These are phyloP conservation scores for Cyanophora paradoxa DNA, from an alignment of 78 protist species.

Conservation along the genomic window DNA sequence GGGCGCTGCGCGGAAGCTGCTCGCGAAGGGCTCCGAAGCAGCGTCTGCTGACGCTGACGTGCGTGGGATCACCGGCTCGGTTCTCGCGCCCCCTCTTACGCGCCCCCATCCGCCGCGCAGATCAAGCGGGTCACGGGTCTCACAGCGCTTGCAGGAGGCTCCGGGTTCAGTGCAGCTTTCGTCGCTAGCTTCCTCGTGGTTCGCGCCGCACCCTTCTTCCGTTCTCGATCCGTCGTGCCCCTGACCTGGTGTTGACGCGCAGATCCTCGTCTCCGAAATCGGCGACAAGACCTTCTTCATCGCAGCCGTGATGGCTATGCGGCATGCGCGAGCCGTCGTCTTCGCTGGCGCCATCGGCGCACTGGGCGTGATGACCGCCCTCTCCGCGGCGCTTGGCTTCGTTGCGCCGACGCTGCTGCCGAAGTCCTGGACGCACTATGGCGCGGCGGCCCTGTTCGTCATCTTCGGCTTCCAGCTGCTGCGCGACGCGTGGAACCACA, in stretches of 20 bases:
- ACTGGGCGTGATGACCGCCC: constrained; percentile 35
- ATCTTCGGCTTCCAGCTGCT: constrained; percentile 44
- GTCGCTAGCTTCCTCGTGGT: not conserved
- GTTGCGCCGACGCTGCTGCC: constrained; percentile 48
- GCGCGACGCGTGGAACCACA: constrained; percentile 21
- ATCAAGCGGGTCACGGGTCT: too few relatives aligned
- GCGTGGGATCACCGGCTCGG: too few relatives aligned
- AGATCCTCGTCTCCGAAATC: constrained; percentile 58
- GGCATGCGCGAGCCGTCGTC: constrained; percentile 28
- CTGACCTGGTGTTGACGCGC: too few relatives aligned
- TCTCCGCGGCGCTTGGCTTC: constrained; percentile 46
- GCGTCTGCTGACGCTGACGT: not conserved
- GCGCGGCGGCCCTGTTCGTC: constrained; percentile 43
- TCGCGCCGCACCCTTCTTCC: too few relatives aligned
- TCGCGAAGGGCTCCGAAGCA: not conserved
- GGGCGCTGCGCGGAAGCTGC: not conserved
- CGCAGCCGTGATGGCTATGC: constrained; percentile 54
- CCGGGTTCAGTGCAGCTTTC: not conserved
- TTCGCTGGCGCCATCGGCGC: constrained; percentile 53
- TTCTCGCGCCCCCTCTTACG: too few relatives aligned
- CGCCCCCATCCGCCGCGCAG: too few relatives aligned
- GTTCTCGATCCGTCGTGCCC: too few relatives aligned
- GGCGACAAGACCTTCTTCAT: constrained; percentile 87
- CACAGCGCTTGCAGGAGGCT: too few relatives aligned
- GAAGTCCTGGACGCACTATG: constrained; percentile 36